phyloP scores from a whole-genome alignment of 495 filamentous ascomycete species.

The Mytilinidion resinicola region DNA sequence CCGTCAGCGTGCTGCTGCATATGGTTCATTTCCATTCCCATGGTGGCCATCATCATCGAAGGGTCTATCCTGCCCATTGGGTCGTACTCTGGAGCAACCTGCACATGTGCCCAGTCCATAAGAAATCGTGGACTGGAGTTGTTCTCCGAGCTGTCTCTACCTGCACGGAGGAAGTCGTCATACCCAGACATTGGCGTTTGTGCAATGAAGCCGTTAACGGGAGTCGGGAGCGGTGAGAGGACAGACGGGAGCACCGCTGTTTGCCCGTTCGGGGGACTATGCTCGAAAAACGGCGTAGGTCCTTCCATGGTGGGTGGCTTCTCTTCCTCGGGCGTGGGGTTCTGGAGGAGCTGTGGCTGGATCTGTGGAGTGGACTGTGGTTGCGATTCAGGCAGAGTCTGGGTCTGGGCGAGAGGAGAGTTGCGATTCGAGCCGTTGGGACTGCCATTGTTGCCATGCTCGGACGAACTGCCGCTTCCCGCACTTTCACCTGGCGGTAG shows the following conservation, averaged over 20 bases:
- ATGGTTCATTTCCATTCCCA: constrained; percentile 39
- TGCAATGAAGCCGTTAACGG: constrained; percentile 30
- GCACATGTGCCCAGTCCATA: constrained; percentile 36
- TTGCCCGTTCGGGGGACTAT: constrained; percentile 29
- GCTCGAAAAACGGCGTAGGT: constrained; percentile 29
- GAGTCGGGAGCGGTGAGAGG: constrained; percentile 30
- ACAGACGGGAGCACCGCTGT: constrained; percentile 19
- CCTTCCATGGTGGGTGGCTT: constrained; percentile 22
- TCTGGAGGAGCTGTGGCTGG: constrained; percentile 18
- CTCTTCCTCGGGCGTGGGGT: constrained; percentile 19
- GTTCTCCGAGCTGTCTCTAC: constrained; percentile 27
- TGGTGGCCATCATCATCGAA: constrained; percentile 28
- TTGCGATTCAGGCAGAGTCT: constrained; percentile 11
- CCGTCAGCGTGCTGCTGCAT: constrained; percentile 24
- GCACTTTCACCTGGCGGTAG: constrained; percentile 13
- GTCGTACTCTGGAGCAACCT: constrained; percentile 32
- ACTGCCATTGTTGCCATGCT: constrained; percentile 21
- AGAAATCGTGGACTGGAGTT: constrained; percentile 34
- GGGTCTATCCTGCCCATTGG: constrained; percentile 32
- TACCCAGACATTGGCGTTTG: constrained; percentile 34
- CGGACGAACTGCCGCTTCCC: constrained; percentile 24
- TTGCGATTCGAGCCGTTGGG: constrained; percentile 17
- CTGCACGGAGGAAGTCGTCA: constrained; percentile 30
- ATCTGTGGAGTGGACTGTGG: neutral
- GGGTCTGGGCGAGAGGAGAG: constrained; percentile 19